phyloP scores from a whole-genome alignment of 176 grass and related monocot species.

The Aegilops bicornis region DNA sequence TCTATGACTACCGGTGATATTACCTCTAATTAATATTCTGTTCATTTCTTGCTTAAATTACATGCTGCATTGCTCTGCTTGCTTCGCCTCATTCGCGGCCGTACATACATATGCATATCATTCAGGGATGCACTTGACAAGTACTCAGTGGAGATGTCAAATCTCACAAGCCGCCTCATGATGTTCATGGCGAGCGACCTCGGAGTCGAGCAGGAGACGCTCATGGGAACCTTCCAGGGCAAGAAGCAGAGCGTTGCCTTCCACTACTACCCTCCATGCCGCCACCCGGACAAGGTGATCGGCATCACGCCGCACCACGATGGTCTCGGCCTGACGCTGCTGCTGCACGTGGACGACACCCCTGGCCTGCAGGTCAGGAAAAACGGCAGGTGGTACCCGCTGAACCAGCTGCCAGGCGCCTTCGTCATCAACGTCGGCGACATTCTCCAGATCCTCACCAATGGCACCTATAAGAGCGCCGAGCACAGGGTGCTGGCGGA shows the following conservation, averaged over 20 bases:
- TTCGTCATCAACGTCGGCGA: conserved; percentile 22
- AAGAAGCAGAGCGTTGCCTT: background rate
- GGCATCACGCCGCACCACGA: conserved; percentile 17
- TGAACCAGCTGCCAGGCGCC: conserved; percentile 13
- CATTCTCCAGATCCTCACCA: conserved; percentile 22
- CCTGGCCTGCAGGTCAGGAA: conserved; percentile 21
- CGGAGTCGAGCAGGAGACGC: background rate
- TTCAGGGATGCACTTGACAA: no score
- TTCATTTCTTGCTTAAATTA: no score
- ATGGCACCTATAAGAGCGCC: conserved; percentile 12
- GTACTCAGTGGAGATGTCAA: background rate
- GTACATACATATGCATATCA: no score
- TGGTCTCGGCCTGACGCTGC: background rate
- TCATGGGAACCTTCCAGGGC: background rate
- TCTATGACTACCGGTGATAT: no score
- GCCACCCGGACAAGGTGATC: conserved; percentile 5
- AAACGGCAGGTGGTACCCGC: background rate
- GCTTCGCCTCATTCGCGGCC: no score
- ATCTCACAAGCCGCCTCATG: background rate
- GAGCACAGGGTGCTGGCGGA: conserved; percentile 4
- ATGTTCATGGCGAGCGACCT: background rate
- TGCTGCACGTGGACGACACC: background rate
- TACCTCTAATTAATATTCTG: no score
- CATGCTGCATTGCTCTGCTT: no score
- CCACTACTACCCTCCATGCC: conserved; percentile 4